Percentiles rank a stretch among this genome's conserved stretches.
These are phyloP conservation scores for Botryobasidium botryosum DNA, from an alignment of 768 basidiomycete genomes.

Conservation along the genomic window DNA sequence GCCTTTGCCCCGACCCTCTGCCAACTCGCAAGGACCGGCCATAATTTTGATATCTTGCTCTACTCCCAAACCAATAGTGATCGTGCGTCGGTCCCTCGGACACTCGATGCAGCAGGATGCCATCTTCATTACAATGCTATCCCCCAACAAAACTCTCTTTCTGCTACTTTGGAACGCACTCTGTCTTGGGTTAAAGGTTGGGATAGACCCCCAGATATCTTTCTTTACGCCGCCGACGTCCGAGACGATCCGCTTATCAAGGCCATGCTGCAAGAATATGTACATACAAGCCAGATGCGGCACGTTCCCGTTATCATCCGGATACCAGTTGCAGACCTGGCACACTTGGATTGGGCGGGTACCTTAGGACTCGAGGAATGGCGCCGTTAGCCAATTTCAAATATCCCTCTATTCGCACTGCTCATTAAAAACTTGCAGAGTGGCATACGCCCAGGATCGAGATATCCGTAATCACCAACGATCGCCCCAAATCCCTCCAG, in stretches of 20 bases:
- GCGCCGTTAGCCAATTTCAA: conserved; percentile 28
- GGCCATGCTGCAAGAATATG: too few relatives aligned
- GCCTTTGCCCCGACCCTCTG: neutral
- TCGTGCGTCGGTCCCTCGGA: neutral
- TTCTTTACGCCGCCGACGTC: too few relatives aligned
- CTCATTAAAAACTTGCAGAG: conserved; percentile 26
- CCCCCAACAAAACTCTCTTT: neutral
- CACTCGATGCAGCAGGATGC: neutral
- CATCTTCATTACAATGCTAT: neutral
- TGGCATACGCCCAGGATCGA: conserved; percentile 59
- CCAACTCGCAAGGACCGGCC: neutral
- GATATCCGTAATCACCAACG: conserved; percentile 59
- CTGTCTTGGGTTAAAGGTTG: neutral
- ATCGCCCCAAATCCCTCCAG: conserved; percentile 50
- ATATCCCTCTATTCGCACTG: conserved; percentile 1
- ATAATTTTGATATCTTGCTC: neutral
- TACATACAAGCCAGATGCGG: too few relatives aligned
- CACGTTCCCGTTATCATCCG: conserved; percentile 3
- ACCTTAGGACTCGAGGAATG: conserved; percentile 40
- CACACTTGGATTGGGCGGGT: conserved; percentile 43
- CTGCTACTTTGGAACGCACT: neutral
- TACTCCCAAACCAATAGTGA: neutral
- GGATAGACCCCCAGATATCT: neutral
- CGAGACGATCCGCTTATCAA: too few relatives aligned
- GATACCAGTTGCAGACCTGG: conserved; percentile 24